These are phyloP conservation scores for Fusarium nanum DNA, from an alignment of 2,329 filamentous ascomycete genomes.

Conservation along the genomic window DNA sequence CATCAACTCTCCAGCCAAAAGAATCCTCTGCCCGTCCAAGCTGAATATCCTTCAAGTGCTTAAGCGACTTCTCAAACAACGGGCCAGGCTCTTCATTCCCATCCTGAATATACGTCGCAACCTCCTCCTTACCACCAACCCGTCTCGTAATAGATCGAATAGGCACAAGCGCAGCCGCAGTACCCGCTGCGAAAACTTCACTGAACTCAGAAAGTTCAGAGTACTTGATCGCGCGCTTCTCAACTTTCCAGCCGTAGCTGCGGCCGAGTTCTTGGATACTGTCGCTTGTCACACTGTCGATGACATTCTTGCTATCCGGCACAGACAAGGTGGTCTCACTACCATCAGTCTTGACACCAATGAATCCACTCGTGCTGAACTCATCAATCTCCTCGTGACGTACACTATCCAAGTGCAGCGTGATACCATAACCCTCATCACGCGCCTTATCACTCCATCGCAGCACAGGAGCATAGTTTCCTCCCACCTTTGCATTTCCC, in stretches of 20 bases:
- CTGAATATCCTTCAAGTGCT: constrained; percentile 86
- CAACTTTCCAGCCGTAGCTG: constrained; percentile 85
- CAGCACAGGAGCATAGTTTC: constrained; percentile 94
- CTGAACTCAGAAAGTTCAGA: constrained; percentile 64
- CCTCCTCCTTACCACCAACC: constrained; percentile 57
- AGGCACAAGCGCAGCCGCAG: constrained; percentile 89
- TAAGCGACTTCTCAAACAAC: constrained; percentile 77
- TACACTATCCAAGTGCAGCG: constrained; percentile 89
- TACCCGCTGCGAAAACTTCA: constrained; percentile 92
- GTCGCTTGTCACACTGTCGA: constrained; percentile 86
- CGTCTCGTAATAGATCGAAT: constrained; percentile 89
- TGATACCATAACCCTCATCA: constrained; percentile 88
- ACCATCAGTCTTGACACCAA: constrained; percentile 75
- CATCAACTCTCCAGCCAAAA: constrained; percentile 75
- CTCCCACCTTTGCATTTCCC: constrained; percentile 91
- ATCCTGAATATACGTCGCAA: constrained; percentile 65
- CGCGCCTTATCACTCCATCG: constrained; percentile 86
- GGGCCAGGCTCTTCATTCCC: constrained; percentile 77
- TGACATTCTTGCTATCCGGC: constrained; percentile 89
- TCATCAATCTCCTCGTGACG: constrained; percentile 90
- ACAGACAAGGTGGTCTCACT: constrained; percentile 78
- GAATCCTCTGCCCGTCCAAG: constrained; percentile 80
- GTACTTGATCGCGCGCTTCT: constrained; percentile 77
- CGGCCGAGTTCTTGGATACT: constrained; percentile 80
- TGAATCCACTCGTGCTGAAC: constrained; percentile 94